Conservation (phyloP, 129 eudicot genomes). For the Flaveria trinervia region DNA sequence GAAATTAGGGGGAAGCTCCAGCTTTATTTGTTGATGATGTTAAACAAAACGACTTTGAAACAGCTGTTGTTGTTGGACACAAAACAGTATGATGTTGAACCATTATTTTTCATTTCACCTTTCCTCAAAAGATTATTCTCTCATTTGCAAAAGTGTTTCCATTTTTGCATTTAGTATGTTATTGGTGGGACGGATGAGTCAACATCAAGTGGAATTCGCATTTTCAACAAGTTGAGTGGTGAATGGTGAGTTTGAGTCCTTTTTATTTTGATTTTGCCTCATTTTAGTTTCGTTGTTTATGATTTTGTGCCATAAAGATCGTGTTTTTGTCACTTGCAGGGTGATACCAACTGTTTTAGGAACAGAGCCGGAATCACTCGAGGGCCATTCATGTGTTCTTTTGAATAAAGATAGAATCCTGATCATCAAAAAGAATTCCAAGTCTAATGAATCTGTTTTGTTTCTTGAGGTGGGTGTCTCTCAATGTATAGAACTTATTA, state of each 20-base stretch:
- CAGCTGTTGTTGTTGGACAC: slow-evolving; percentile 47
- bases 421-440: slow-evolving; percentile 59
- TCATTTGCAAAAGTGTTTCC: slow-evolving; percentile 11
- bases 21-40: slow-evolving; percentile 64
- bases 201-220: slow-evolving; percentile 48
- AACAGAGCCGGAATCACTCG: slow-evolving; percentile 59
- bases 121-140: slow-evolving; percentile 23
- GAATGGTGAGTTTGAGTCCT: slow-evolving; percentile 56
- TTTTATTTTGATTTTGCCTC: background rate
- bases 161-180: slow-evolving; percentile 56
- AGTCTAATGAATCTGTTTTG: slow-evolving; percentile 63
- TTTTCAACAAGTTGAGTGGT: slow-evolving; percentile 46
- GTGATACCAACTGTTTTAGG: slow-evolving; percentile 77
- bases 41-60: slow-evolving; percentile 45
- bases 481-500: background rate
- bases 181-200: slow-evolving; percentile 64
- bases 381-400: slow-evolving; percentile 57
- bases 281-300: background rate
- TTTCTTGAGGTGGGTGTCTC: slow-evolving; percentile 85
- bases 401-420: slow-evolving; percentile 62
- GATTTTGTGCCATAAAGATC: slow-evolving; percentile 2
- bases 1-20: slow-evolving; percentile 89
- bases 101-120: slow-evolving; percentile 14
- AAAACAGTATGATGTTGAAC: slow-evolving; percentile 53
- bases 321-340: slow-evolving; percentile 44